These are phyloP conservation scores for Botrytis aclada DNA, from an alignment of 2,329 filamentous ascomycete genomes.

Conservation along the genomic window DNA sequence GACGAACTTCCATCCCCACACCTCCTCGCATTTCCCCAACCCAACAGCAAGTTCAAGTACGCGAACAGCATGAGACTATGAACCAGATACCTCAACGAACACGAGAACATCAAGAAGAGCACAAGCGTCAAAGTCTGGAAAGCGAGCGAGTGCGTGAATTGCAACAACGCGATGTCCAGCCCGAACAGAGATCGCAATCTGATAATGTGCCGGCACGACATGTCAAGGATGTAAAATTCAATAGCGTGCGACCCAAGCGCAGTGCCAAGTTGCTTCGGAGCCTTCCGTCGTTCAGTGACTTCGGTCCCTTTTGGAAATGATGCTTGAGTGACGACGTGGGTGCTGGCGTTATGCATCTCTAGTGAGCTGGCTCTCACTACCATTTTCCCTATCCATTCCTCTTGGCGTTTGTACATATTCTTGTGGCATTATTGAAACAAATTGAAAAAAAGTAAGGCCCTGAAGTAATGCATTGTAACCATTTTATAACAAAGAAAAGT, in stretches of 20 bases:
- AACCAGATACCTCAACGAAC: background rate
- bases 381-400: background rate
- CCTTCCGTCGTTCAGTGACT: background rate
- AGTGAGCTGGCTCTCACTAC: background rate
- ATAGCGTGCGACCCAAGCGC: background rate
- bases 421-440: background rate
- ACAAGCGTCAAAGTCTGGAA: background rate
- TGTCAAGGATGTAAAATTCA: conserved; percentile 2
- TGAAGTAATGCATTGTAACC: background rate
- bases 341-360: background rate
- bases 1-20: background rate
- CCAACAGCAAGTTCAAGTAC: background rate
- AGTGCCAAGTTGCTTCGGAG: background rate
- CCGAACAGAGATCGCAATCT: background rate
- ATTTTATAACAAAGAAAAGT: background rate
- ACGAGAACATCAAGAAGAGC: background rate
- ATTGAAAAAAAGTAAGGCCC: background rate
- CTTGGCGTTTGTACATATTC: background rate
- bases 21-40: background rate
- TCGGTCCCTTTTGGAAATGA: background rate
- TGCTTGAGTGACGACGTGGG: background rate
- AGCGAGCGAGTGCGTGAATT: background rate
- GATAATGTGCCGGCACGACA: background rate
- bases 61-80: background rate
- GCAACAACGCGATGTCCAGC: background rate